Evolutionary conservation across 768 basidiomycete genomes (phyloP).

Genomic region (Tubosaeta brunneosetosa): DNA sequence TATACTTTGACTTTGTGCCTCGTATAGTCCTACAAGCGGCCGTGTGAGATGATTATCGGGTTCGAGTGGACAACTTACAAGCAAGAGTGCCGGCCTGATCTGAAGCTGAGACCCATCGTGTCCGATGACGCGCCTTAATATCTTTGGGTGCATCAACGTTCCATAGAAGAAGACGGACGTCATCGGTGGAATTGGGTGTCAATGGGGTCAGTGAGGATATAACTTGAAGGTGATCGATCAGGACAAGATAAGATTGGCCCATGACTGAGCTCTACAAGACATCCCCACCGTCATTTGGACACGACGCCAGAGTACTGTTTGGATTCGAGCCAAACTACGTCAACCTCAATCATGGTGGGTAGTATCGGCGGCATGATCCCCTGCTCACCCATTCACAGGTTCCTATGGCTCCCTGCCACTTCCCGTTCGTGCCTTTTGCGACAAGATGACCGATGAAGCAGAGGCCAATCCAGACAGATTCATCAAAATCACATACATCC

Average conservation of each 20-base stretch:
- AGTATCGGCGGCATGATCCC: constrained; percentile 1
- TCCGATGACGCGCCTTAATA: constrained; percentile 71
- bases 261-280: constrained; percentile 23
- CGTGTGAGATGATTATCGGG: neutral
- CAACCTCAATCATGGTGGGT: constrained; percentile 67
- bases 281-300: constrained; percentile 49
- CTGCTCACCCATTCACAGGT: constrained; percentile 32
- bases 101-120: constrained; percentile 60
- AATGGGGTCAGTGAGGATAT: neutral
- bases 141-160: constrained; percentile 82
- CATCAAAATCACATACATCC: constrained; percentile 35
- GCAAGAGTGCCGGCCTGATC: constrained; percentile 69
- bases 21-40: constrained; percentile 57
- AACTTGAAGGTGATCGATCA: neutral
- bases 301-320: constrained; percentile 49
- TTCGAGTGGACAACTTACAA: constrained; percentile 40
- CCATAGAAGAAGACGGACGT: constrained; percentile 80
- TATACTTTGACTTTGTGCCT: constrained; percentile 71
- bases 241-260: constrained; percentile 4
- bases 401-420: constrained; percentile 55
- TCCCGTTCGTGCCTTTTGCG: constrained; percentile 45
- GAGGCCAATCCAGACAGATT: constrained; percentile 59
- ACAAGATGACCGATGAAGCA: constrained; percentile 36
- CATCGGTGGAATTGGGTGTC: constrained; percentile 18
- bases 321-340: constrained; percentile 54